These are phyloP conservation scores for Coemansia sp. DNA, from an alignment of 192 early-diverging fungal species.

Conservation along the genomic window DNA sequence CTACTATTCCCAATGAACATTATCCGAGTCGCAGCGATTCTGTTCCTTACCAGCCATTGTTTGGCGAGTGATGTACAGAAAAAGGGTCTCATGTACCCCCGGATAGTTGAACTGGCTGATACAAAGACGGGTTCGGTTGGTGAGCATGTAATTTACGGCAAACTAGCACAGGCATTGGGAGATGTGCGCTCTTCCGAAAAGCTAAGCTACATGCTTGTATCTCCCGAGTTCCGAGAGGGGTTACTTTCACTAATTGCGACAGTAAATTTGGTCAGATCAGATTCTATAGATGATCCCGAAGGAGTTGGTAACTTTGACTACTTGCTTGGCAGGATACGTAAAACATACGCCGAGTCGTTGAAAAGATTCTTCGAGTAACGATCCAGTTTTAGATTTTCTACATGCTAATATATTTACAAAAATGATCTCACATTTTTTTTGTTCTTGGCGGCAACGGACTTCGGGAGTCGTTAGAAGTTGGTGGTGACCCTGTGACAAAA, in stretches of 20 bases:
- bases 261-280: conserved; percentile 22
- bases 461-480: background rate
- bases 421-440: background rate
- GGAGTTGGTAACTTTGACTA: conserved; percentile 45
- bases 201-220: conserved; percentile 25
- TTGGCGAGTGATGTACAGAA: conserved; percentile 30
- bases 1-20: background rate
- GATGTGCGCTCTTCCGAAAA: conserved; percentile 28
- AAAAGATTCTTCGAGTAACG: conserved; percentile 24
- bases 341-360: conserved; percentile 30
- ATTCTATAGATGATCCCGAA: conserved; percentile 26
- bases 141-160: conserved; percentile 39
- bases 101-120: conserved; percentile 29
- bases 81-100: conserved; percentile 39
- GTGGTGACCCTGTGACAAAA: background rate
- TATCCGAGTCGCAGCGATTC: background rate
- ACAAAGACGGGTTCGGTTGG: conserved; percentile 25
- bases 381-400: background rate
- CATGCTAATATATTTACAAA: background rate
- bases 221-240: conserved; percentile 35
- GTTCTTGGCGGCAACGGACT: background rate
- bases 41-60: conserved; percentile 13
- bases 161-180: conserved; percentile 33
- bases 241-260: conserved; percentile 30
- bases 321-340: conserved; percentile 27